Evolutionary conservation across 2,329 filamentous ascomycete genomes (phyloP).

Genomic region (Ascochyta viciae-villosae): DNA sequence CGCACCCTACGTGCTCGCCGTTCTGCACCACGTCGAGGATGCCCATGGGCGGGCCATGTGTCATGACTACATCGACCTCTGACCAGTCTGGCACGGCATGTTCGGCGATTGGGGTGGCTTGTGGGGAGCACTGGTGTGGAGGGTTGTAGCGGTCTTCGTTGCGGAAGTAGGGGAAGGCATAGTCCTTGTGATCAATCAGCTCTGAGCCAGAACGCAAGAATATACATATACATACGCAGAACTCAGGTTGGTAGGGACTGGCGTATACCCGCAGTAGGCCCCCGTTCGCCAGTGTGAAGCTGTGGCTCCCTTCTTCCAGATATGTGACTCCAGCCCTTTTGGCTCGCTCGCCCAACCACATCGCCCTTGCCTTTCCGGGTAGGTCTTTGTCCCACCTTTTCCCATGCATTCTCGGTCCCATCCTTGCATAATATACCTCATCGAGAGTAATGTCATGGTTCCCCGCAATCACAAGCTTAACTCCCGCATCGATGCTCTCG

Average conservation of each 20-base stretch:
- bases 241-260: conserved; percentile 63
- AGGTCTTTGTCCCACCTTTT: conserved; percentile 27
- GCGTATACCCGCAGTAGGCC: conserved; percentile 60
- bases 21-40: conserved; percentile 56
- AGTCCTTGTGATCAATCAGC: conserved; percentile 31
- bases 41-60: conserved; percentile 64
- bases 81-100: conserved; percentile 55
- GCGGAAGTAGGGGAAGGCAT: conserved; percentile 63
- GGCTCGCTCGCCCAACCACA: conserved; percentile 58
- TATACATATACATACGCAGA: conserved; percentile 46
- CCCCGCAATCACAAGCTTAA: conserved; percentile 69
- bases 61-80: conserved; percentile 64
- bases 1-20: conserved; percentile 59
- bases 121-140: conserved; percentile 33
- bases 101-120: conserved; percentile 37
- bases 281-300: conserved; percentile 58
- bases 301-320: conserved; percentile 61
- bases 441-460: conserved; percentile 69
- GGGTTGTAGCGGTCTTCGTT: conserved; percentile 62
- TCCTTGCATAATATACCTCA: conserved; percentile 53
- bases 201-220: not conserved
- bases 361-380: conserved; percentile 46
- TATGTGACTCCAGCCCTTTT: conserved; percentile 58
- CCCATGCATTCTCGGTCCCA: conserved; percentile 36
- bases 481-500: conserved; percentile 56